Base-by-base conservation (phyloP, 306 rosid genomes). In the Benincasa hispida region DNA sequence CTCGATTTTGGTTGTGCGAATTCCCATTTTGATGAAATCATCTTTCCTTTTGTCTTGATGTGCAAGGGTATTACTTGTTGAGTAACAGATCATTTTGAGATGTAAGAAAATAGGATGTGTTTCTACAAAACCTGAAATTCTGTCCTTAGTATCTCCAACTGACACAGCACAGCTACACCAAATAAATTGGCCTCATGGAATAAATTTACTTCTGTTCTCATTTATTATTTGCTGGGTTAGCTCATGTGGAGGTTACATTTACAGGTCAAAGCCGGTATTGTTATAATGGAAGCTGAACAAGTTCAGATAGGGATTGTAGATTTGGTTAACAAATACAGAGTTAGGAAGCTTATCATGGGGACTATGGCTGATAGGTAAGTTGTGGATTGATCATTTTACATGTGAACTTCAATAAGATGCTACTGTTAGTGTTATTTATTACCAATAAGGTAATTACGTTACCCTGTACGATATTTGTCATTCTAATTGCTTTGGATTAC, bases 271-370 rank as follows among this genome's bases (percentile, higher is more conserved):
- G 89, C 89, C 8, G 88, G 89, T 77, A 45, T 78, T 65, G 70
- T 81, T 30, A 75, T 84, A 19, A 77, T 80, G 55, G 91, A 93
- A 89, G 87, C 88, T 13, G 88, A 86, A 62, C 90, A 84, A 75
- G 86, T 89, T 70, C 93, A 85, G 73, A 89, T 81, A 79, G 97
- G 97, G 83, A 89, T 93, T 76, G 87, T 93, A 81, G 93, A 93
- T 75, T 54, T 80, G 84, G 88, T 87, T 80, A 81, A 65, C 79
- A 79, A 13, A 59, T 77, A 87, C 78, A 86, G 81, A 37, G 84
- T 93, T 82, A 83, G 80, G 80, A 93, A 89, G 87, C 96, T 93
- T 80, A 93, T 89, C 41, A 89, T 93, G 84, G 98, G 98, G 79
- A 85, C 89, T 11, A 81, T 67, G 30, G 84, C 89, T 4, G 90